Evolutionary conservation across 2,329 filamentous ascomycete species (phyloP), one percentile per base, ranked within the genome.

Genomic region (Talaromyces sp.): DNA sequence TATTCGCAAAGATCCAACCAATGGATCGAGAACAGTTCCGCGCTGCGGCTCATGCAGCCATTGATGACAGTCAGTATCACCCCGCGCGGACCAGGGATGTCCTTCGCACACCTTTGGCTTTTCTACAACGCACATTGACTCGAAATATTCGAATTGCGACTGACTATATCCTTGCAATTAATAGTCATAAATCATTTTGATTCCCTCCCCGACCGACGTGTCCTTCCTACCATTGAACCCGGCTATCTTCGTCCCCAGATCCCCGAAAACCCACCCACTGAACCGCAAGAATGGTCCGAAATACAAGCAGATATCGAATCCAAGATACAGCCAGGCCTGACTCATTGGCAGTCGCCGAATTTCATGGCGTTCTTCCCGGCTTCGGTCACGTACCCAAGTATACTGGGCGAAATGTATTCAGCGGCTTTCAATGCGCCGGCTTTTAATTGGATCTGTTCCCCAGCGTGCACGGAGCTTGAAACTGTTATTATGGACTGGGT

Each of bases 341-440:
- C 94, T 0, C 94, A 97, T 79, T 98, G 94, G 93, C 90, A 96
- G 75, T 92, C 89, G 2, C 94, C 92, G 17, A 93, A 94, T 74
- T 98, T 97, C 84, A 92, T 97, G 87, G 94, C 94, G 52, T 98
- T 96, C 83, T 98, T 95, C 79, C 91, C 94, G 1, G 92, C 92
- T 59, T 88, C 87, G 27, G 88, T 89, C 62, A 91, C 90, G 41
- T 97, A 90, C 74, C 93, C 94, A 0, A 80, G 89, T 33, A 94
- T 97, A 77, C 85, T 98, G 11, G 94, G 92, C 22, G 94, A 98
- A 79, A 88, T 98, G 82, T 98, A 97, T 82, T 92, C 88, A 50
- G 89, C 91, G 5, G 90, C 92, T 7, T 93, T 97, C 79, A 95
- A 89, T 13, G 91, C 91, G 17, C 92, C 94, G 1, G 92, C 92